Conservation (phyloP, 306 rosid species). For the Arachis hypogaea region DNA sequence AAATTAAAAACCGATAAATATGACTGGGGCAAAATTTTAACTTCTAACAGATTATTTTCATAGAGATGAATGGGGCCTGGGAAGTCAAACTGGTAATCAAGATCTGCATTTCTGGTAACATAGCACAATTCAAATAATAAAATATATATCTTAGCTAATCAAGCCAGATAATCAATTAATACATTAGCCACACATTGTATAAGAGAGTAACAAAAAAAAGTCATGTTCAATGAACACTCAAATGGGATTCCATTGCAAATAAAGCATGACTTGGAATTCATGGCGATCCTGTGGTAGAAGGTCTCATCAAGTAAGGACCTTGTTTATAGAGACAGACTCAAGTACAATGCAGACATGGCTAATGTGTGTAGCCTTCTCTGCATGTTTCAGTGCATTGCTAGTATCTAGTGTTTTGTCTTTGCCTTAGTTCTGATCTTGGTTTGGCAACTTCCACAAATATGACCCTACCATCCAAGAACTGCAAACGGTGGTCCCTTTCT, state of each 20-base stretch:
- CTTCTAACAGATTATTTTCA: too few species aligned
- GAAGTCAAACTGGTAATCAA: too few species aligned
- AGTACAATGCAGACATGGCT: constrained; percentile 12
- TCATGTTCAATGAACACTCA: not conserved
- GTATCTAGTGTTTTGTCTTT: constrained; percentile 45
- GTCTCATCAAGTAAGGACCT: constrained; percentile 2
- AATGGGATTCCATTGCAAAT: not conserved
- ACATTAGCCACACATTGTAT: not conserved
- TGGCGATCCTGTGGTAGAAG: not conserved
- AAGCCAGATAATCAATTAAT: not conserved
- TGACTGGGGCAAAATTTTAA: too few species aligned
- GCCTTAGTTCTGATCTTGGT: constrained; percentile 69
- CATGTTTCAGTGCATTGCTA: constrained; percentile 21
- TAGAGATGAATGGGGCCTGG: too few species aligned
- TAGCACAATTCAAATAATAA: too few species aligned
- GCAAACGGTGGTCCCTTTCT: constrained; percentile 34
- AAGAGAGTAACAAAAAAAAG: constrained; percentile 4
- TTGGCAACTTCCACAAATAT: constrained; percentile 93
- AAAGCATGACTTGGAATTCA: not conserved
- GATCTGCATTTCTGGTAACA: too few species aligned
- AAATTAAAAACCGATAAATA: too few species aligned
- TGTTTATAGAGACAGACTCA: not conserved
- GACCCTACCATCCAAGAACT: constrained; percentile 95
- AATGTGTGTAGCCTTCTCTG: not conserved
- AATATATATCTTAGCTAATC: too few species aligned